These are phyloP conservation scores for Linnemannia hyalina DNA, from an alignment of 192 early-diverging fungal species.

Conservation along the genomic window DNA sequence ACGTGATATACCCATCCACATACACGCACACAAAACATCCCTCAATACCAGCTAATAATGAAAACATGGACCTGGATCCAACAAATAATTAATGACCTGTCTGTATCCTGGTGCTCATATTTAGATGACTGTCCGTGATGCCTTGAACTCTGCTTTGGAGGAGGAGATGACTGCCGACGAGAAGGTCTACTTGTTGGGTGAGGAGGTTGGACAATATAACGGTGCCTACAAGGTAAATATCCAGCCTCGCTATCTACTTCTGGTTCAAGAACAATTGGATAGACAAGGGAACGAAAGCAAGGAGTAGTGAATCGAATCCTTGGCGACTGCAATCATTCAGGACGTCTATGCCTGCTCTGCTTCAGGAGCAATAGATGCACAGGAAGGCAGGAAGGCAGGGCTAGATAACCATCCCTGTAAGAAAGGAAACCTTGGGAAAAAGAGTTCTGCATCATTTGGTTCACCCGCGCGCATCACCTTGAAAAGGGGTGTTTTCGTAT, in stretches of 20 bases:
- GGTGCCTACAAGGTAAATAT: constrained; percentile 94
- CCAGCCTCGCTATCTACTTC: background rate
- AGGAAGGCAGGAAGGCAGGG: too few relatives aligned
- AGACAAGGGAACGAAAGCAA: too few relatives aligned
- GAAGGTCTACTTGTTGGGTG: constrained; percentile 91
- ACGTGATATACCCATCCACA: background rate
- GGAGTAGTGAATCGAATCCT: too few relatives aligned
- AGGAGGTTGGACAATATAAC: constrained; percentile 98
- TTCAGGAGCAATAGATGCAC: too few relatives aligned
- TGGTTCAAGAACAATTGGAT: background rate
- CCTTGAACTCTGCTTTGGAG: constrained; percentile 95
- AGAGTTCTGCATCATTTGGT: too few relatives aligned
- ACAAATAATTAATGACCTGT: background rate
- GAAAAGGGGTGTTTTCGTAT: background rate
- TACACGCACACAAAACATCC: too few relatives aligned
- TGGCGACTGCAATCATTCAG: too few relatives aligned
- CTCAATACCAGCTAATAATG: too few relatives aligned
- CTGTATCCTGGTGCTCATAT: background rate
- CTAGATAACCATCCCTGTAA: too few relatives aligned
- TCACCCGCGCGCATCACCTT: too few relatives aligned
- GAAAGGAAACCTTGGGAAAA: too few relatives aligned
- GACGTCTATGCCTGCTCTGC: too few relatives aligned
- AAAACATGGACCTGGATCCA: background rate
- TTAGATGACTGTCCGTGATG: constrained; percentile 96
- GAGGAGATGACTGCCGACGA: constrained; percentile 94